phyloP scores from a whole-genome alignment of 2,329 filamentous ascomycete species.

The Seiridium cupressi region DNA sequence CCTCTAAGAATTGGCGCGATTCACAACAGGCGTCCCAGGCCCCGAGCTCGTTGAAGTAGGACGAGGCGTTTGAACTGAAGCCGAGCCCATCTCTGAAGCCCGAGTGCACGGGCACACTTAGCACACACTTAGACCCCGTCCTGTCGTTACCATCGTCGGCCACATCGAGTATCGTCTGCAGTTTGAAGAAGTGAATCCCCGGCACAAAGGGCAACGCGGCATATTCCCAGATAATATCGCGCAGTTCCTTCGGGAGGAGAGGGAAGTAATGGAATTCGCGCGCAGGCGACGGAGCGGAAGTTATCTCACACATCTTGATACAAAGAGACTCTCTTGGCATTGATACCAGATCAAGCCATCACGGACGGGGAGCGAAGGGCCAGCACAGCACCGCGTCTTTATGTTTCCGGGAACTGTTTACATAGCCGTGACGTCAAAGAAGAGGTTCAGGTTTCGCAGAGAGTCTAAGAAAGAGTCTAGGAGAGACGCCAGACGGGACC shows the following conservation, averaged over 20 bases:
- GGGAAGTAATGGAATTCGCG: conserved; percentile 7
- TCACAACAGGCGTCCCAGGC: conserved; percentile 8
- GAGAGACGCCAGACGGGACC: not conserved
- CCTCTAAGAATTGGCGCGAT: not conserved
- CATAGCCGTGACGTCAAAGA: not conserved
- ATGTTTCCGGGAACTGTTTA: not conserved
- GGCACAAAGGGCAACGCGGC: not conserved
- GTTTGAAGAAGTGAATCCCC: conserved; percentile 6
- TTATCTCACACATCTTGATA: not conserved
- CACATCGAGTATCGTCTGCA: not conserved
- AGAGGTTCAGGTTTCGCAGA: not conserved
- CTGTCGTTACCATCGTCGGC: not conserved
- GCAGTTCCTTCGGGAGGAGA: conserved; percentile 2
- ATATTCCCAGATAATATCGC: conserved; percentile 5
- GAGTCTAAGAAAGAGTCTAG: not conserved
- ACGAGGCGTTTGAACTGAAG: not conserved
- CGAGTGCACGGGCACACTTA: not conserved
- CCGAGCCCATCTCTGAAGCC: not conserved
- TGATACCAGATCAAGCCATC: not conserved
- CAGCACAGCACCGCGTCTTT: not conserved
- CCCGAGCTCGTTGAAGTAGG: conserved; percentile 1
- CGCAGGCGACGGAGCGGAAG: not conserved
- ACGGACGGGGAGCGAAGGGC: not conserved
- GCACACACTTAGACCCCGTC: not conserved
- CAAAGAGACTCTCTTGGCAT: not conserved